Evolutionary conservation across 805 yeast genomes (phyloP).

Genomic region (Candida germanica): DNA sequence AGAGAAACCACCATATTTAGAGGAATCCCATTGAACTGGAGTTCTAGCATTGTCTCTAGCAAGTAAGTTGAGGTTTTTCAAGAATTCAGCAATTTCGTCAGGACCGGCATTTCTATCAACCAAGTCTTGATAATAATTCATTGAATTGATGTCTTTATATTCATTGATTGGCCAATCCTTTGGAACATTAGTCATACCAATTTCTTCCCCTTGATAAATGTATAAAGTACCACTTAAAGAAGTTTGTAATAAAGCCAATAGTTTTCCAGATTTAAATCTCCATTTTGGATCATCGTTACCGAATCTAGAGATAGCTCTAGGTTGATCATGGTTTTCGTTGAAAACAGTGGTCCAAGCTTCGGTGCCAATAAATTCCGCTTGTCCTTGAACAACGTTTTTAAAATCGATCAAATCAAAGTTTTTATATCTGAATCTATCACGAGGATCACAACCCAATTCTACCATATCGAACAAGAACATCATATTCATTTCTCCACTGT

Average conservation of each 20-base stretch:
- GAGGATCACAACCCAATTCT: constrained; percentile 36
- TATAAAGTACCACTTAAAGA: constrained; percentile 53
- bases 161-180: constrained; percentile 46
- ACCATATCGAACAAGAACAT: constrained; percentile 34
- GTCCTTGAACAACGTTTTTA: constrained; percentile 36
- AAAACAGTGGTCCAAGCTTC: constrained; percentile 59
- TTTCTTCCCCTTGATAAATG: constrained; percentile 61
- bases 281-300: constrained; percentile 34
- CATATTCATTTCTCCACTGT: constrained; percentile 36
- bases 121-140: constrained; percentile 40
- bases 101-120: constrained; percentile 17
- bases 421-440: constrained; percentile 34
- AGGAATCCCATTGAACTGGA: constrained; percentile 54
- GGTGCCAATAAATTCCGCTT: constrained; percentile 39
- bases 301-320: constrained; percentile 53
- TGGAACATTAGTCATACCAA: constrained; percentile 51
- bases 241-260: constrained; percentile 43
- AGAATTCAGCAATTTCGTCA: constrained; percentile 16
- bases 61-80: constrained; percentile 33
- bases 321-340: constrained; percentile 60
- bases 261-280: constrained; percentile 43
- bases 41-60: constrained; percentile 56
- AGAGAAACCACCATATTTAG: constrained; percentile 48
- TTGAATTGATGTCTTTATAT: constrained; percentile 49
- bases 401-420: constrained; percentile 38